Conservation (phyloP, 805 yeast species). For the Saturnispora saitoi region DNA sequence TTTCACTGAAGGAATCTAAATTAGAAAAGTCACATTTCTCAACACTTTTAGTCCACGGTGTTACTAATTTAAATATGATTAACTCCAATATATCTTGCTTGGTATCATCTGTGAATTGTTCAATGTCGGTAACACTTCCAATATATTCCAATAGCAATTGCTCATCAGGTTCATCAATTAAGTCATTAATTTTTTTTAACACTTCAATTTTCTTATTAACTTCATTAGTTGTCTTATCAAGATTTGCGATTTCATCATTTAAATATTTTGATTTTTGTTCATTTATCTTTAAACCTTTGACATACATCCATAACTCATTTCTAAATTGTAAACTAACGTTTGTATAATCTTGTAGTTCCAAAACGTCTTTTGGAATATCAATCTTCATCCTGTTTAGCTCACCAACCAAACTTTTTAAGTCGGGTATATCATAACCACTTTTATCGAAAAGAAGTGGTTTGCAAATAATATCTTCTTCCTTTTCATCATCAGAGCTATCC, state of each 20-base stretch:
- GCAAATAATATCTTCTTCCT: conserved; percentile 17
- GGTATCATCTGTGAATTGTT: background rate
- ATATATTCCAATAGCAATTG: conserved; percentile 4
- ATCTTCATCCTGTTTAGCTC: conserved; percentile 29
- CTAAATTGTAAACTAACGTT: conserved; percentile 14
- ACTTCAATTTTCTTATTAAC: conserved; percentile 2
- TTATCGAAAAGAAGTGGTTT: conserved; percentile 10
- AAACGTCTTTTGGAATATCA: conserved; percentile 30
- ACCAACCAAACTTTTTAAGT: conserved; percentile 31
- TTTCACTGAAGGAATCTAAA: conserved; percentile 21
- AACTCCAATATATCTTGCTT: conserved; percentile 11
- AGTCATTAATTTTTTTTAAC: conserved; percentile 7
- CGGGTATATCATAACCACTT: conserved; percentile 19
- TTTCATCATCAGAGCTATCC: conserved; percentile 16
- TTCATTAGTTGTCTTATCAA: background rate
- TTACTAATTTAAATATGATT: conserved; percentile 18
- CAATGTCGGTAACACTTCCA: background rate
- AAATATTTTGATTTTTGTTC: conserved; percentile 12
- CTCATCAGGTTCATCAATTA: background rate
- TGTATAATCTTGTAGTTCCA: conserved; percentile 17
- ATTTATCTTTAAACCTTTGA: conserved; percentile 8
- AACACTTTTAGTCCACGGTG: conserved; percentile 17
- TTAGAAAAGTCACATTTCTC: conserved; percentile 32
- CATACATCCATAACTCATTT: conserved; percentile 14
- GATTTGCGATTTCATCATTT: conserved; percentile 13